phyloP scores from a whole-genome alignment of 108 stramenopile genomes.

The Parietichytrium sp. region DNA sequence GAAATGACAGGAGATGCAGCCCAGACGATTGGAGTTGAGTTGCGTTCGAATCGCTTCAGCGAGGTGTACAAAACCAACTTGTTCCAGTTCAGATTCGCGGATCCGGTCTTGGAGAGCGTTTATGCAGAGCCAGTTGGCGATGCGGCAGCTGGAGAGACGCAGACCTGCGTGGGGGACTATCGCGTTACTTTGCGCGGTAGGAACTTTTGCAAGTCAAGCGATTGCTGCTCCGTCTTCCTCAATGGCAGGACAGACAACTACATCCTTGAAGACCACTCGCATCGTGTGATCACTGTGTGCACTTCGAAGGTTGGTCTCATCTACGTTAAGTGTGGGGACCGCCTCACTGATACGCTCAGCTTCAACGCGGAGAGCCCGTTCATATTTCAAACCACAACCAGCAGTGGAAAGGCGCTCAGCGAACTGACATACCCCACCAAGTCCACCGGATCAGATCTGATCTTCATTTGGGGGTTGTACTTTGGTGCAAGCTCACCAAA shows the following conservation, averaged over 20 bases:
- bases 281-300: not conserved
- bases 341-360: not conserved
- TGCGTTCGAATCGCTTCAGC: not conserved
- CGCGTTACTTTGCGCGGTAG: not conserved
- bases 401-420: not conserved
- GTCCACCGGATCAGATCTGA: not conserved
- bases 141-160: not conserved
- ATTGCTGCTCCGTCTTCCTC: not conserved
- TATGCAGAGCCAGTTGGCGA: not conserved
- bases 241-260: too few relatives aligned
- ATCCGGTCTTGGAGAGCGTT: not conserved
- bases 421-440: not conserved
- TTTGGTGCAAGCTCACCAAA: not conserved
- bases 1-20: not conserved
- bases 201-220: not conserved
- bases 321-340: not conserved
- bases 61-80: not conserved
- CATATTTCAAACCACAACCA: not conserved
- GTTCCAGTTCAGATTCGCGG: not conserved
- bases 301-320: not conserved
- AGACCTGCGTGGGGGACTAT: too few relatives aligned
- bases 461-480: not conserved
- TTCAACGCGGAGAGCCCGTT: not conserved
- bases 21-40: not conserved
- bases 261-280: slow-evolving; percentile 35